Conservation (phyloP, 208 protist genomes). For the Herpetomonas tarakana region DNA sequence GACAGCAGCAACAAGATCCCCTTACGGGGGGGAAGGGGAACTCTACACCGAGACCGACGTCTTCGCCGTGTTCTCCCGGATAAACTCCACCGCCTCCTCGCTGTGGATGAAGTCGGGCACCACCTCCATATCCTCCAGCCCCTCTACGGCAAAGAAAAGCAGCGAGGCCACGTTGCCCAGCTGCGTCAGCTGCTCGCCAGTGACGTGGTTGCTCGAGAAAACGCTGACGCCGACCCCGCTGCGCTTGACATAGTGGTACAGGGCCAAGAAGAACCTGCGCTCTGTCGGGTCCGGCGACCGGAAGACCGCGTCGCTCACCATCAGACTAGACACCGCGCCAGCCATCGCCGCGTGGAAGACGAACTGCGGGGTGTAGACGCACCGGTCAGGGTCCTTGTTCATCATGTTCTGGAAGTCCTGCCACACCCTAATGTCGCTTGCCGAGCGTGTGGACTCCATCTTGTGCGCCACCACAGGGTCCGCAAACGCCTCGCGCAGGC, state of each 20-base stretch:
- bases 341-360: slow-evolving; percentile 81
- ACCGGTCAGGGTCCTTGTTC: slow-evolving; percentile 78
- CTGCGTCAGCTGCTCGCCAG: slow-evolving; percentile 93
- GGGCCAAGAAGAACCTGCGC: slow-evolving; percentile 89
- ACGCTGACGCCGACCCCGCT: slow-evolving; percentile 83
- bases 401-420: slow-evolving; percentile 93
- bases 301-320: slow-evolving; percentile 94
- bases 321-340: slow-evolving; percentile 77
- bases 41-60: slow-evolving; percentile 26
- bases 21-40: too few species aligned
- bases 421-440: slow-evolving; percentile 90
- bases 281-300: slow-evolving; percentile 77
- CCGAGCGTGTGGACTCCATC: slow-evolving; percentile 89
- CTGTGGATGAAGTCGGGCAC: slow-evolving; percentile 53
- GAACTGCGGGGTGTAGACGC: slow-evolving; percentile 92
- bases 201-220: slow-evolving; percentile 95
- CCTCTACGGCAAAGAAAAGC: slow-evolving; percentile 86
- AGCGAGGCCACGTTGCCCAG: slow-evolving; percentile 94
- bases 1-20: too few species aligned
- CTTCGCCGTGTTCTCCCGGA: slow-evolving; percentile 45
- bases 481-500: slow-evolving; percentile 85
- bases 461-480: slow-evolving; percentile 71
- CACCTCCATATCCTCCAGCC: slow-evolving; percentile 88
- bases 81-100: slow-evolving; percentile 61
- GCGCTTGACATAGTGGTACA: slow-evolving; percentile 87